Base-by-base conservation (phyloP, 352 stramenopile species). In the Elongisporangium anandrum region DNA sequence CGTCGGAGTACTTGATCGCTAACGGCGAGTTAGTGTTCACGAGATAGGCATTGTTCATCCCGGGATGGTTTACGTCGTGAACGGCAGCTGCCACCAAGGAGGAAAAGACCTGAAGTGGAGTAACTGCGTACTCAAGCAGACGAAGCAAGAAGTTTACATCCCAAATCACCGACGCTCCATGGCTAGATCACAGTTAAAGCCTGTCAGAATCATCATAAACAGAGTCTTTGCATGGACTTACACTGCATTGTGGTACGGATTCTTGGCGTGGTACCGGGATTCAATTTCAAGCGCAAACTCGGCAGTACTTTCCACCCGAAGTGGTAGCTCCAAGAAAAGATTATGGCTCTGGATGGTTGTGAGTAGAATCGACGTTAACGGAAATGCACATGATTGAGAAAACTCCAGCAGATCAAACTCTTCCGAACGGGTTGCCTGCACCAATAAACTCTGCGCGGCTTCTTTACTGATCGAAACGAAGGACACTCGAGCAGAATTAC, bases 21-120 rank as follows among this genome's bases (percentile, higher is more conserved):
- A 97, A 65, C 15, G 92, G 81, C 12, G 85, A 87, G 51, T 64
- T 84, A 17, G 87, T 96, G 38, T 79, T 84, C 15, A 96, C 71
- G 15, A 97, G 75, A 67, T 95, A 98, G 34, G 73, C 70, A 71
- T 98, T 98, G 63, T 87, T 98, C 16, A 94, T 82, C 10, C 95
- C 95, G 0, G 88, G 85, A 66, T 98, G 95, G 50, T 92, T 96
- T 12, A 98, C 77, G 63, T 98, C 95, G 63, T 98, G 95, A 22
- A 95, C 75, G 2, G 95, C 73, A 4, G 85, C 91, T n/a, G 92
- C 87, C 12, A 98, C 59, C 1, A 98, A 63, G 13, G 95, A 78
- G n/a, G 88, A 85, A 38, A 91, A 80, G 12, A 88, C 41, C 20
- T 93, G 77, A 3, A 88, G 55, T 0, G 80, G 64, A 6, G 70